Base-by-base conservation (phyloP, 1,284 basidiomycete genomes). In the Phenoliferia sp. region DNA sequence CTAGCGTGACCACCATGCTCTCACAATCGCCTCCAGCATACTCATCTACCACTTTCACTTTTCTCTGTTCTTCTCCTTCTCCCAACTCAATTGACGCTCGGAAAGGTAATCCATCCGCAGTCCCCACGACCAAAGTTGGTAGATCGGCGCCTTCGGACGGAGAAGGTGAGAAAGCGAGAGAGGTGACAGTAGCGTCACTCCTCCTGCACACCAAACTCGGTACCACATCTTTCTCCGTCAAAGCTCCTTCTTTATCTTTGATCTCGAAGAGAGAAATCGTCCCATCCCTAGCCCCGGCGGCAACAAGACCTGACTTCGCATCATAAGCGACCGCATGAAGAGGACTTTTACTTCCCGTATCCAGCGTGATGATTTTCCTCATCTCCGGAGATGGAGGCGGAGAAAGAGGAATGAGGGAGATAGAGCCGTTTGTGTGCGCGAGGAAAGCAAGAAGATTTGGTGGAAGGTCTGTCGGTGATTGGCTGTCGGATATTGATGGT, bases 91-190 rank as follows among this genome's bases (percentile, higher is more conserved):
- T 16, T 1, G 31, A 6, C 1, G 63, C 63, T 26, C 69, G 63
- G 64, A 69, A 75, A 0, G 70, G 67, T 12, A 75, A 66, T 1
- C 74, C 74, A 50, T 74, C 73, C 19, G 67, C 61, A 4, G 68
- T 55, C 3, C 69, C 67, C 22, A 71, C 69, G 3, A 75, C 55
- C 0, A 75, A 50, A 3, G 62, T 32, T 26, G 31, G 35, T 16
- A 2, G 36, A 44, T 33, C 32, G 26, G 28, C 0, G 28, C n/a
- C n/a, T n/a, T n/a, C n/a, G n/a, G n/a, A n/a, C n/a, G 50, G 6
- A 7, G 62, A 62, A 28, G 3, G 1, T 4, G 44, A 29, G 31
- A 65, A 67, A 15, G 35, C n/a, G 15, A 72, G 56, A 5, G 59
- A 50, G 28, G 60, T 58, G 64, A 74, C n/a, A n/a, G n/a, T n/a